These are phyloP conservation scores for Silene coronaria DNA, from an alignment of 179 eudicot genomes.

Conservation along the genomic window DNA sequence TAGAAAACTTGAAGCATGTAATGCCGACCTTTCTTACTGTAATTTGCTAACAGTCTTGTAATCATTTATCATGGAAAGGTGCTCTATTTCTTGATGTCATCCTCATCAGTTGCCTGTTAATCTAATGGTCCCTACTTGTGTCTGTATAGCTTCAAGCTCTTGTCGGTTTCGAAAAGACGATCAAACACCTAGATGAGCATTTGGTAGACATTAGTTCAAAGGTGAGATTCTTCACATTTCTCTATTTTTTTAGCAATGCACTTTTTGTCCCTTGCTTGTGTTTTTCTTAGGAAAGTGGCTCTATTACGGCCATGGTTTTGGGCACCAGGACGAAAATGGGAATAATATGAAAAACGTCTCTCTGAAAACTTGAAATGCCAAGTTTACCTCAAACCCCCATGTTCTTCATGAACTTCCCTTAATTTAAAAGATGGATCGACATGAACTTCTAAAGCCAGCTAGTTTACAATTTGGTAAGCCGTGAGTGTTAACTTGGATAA, in stretches of 20 bases:
- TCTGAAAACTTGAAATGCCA: no score
- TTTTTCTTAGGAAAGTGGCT: no score
- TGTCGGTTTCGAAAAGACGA: constrained; percentile 88
- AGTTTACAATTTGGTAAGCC: no score
- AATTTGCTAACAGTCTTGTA: not conserved
- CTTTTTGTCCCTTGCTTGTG: no score
- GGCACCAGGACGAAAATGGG: no score
- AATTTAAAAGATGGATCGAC: no score
- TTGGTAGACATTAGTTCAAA: constrained; percentile 68
- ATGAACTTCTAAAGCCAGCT: no score
- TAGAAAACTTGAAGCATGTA: not conserved
- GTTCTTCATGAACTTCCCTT: no score
- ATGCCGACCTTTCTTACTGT: not conserved
- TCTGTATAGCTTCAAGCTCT: constrained; percentile 76
- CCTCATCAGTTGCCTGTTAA: not conserved
- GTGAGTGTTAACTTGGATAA: no score
- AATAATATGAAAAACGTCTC: no score
- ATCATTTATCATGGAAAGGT: not conserved
- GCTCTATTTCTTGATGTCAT: not conserved
- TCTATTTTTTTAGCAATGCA: constrained; percentile 4
- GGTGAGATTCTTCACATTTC: constrained; percentile 39
- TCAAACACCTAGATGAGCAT: constrained; percentile 93
- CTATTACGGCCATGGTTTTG: no score
- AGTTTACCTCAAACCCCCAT: no score
- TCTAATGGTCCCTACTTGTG: constrained; percentile 12